phyloP scores from a whole-genome alignment of 176 grass and related monocot genomes.

The Metroxylon sagu region DNA sequence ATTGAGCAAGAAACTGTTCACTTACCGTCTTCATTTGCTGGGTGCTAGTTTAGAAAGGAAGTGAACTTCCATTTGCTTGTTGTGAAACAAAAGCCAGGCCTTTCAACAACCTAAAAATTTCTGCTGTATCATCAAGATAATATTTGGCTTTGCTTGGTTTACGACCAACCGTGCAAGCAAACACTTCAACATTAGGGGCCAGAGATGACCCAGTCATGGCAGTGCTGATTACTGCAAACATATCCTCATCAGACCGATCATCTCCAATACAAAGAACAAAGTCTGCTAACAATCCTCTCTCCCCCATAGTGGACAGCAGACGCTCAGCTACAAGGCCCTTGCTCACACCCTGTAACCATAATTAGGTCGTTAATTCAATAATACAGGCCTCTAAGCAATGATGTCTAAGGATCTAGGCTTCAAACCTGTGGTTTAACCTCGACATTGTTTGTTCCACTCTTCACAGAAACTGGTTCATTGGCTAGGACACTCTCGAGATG shows the following conservation, averaged over 20 bases:
- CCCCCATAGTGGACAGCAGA: background rate
- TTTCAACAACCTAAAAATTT: too few species aligned
- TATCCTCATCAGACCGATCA: background rate
- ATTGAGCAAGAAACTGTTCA: too few species aligned
- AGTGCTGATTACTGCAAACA: background rate
- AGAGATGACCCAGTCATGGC: background rate
- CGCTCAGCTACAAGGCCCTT: background rate
- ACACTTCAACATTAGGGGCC: background rate
- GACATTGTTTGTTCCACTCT: conserved; percentile 56
- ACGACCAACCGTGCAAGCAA: too few species aligned
- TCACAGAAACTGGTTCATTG: conserved; percentile 78
- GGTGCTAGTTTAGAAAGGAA: too few species aligned
- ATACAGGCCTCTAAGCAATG: too few species aligned
- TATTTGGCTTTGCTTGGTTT: too few species aligned
- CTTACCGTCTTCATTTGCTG: too few species aligned
- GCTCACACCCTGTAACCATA: background rate
- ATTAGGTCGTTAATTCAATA: too few species aligned
- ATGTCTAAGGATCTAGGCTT: too few species aligned
- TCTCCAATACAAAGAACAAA: conserved; percentile 1
- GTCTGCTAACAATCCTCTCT: background rate
- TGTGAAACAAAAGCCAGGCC: too few species aligned
- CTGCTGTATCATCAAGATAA: too few species aligned
- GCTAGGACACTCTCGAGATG: conserved; percentile 82
- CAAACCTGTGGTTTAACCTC: conserved; percentile 95
- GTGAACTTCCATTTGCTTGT: too few species aligned